Conservation (phyloP, 352 stramenopile genomes). For the Phytophthora cajani region DNA sequence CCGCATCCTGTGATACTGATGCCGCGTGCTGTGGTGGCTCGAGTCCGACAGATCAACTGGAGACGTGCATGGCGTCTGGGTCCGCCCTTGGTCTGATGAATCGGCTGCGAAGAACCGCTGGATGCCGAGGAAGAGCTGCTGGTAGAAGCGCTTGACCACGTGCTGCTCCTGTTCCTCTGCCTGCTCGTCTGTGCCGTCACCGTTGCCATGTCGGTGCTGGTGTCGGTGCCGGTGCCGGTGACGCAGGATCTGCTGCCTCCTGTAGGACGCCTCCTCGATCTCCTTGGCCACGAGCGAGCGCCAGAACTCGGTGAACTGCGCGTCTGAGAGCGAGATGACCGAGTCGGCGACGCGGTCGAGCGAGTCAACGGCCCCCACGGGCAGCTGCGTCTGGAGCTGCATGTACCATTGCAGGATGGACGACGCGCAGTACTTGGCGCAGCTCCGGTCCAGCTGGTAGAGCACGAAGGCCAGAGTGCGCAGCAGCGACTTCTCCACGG, state of each 20-base stretch:
- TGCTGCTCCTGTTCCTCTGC: constrained; percentile 27
- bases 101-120: constrained; percentile 52
- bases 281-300: constrained; percentile 61
- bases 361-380: constrained; percentile 52
- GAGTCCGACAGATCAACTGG: constrained; percentile 48
- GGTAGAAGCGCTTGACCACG: constrained; percentile 57
- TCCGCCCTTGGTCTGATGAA: constrained; percentile 33
- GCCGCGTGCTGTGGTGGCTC: constrained; percentile 28
- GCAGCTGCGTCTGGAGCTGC: constrained; percentile 66
- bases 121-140: constrained; percentile 55
- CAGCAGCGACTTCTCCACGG: constrained; percentile 67
- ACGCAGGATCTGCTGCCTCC: constrained; percentile 19
- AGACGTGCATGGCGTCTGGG: constrained; percentile 77
- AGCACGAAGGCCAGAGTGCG: constrained; percentile 73
- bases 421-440: constrained; percentile 63
- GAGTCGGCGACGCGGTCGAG: constrained; percentile 60
- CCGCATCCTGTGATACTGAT: constrained; percentile 15
- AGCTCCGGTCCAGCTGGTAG: constrained; percentile 62
- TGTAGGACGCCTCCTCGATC: constrained; percentile 41
- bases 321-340: constrained; percentile 68
- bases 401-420: constrained; percentile 71
- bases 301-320: constrained; percentile 73
- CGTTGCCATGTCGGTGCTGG: constrained; percentile 4
- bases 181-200: constrained; percentile 18
- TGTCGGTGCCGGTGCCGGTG: constrained; percentile 8